A percentile compares a stretch with the other conserved stretches of the same genome.
Evolutionary conservation across 768 basidiomycete genomes (phyloP).

Genomic region (Gloeophyllum trabeum): DNA sequence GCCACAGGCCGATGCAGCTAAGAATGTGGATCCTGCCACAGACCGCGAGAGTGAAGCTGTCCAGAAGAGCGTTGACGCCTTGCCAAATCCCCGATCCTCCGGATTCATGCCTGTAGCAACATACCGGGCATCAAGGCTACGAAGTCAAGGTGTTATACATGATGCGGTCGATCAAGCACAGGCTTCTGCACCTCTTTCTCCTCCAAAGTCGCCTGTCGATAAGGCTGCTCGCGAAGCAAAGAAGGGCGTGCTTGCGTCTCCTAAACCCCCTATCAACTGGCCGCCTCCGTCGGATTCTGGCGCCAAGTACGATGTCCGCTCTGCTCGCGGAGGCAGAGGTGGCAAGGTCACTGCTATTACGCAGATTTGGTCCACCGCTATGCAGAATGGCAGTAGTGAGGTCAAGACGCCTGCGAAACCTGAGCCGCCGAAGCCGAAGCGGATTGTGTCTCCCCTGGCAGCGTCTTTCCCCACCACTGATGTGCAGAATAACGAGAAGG

Average conservation of each 20-base stretch:
- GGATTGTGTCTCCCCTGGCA: background rate
- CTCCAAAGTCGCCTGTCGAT: background rate
- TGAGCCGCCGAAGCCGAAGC: slow-evolving; percentile 1
- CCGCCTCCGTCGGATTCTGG: slow-evolving; percentile 31
- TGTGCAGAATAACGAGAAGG: background rate
- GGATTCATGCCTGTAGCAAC: slow-evolving; percentile 62
- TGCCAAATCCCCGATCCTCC: slow-evolving; percentile 65
- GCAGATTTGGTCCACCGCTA: slow-evolving; percentile 52
- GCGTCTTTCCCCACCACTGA: background rate
- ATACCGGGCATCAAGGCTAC: slow-evolving; percentile 20
- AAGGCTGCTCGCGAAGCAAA: background rate
- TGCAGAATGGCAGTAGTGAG: slow-evolving; percentile 6
- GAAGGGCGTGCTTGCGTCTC: background rate
- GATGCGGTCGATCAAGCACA: background rate
- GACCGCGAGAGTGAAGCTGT: too few relatives aligned
- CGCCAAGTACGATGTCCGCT: slow-evolving; percentile 61
- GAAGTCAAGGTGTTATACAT: background rate
- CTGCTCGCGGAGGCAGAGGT: slow-evolving; percentile 67
- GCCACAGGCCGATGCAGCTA: background rate
- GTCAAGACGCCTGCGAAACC: slow-evolving; percentile 2
- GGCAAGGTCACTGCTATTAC: slow-evolving; percentile 67
- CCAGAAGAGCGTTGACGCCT: slow-evolving; percentile 2
- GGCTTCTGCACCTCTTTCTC: background rate
- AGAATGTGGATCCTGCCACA: too few relatives aligned
- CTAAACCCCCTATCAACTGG: background rate